These are phyloP conservation scores for Vitellaria paradoxa DNA, from an alignment of 179 eudicot genomes.

Conservation along the genomic window DNA sequence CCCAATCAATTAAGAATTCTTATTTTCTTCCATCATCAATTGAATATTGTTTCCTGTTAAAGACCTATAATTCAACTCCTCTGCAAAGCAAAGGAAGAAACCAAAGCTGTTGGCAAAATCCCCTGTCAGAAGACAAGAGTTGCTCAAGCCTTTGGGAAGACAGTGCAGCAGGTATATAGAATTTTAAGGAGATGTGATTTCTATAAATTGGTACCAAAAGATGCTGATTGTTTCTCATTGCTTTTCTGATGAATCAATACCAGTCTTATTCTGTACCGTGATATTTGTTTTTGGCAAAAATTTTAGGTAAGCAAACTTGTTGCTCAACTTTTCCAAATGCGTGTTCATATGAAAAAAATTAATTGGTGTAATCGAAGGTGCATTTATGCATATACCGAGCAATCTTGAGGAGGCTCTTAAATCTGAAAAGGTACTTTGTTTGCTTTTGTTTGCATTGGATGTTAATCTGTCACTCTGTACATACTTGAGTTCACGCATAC, in stretches of 20 bases:
- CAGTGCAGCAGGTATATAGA: constrained; percentile 79
- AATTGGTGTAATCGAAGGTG: constrained; percentile 93
- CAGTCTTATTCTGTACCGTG: too few species aligned
- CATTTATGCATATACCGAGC: constrained; percentile 76
- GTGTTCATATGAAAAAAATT: constrained; percentile 90
- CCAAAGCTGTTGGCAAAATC: constrained; percentile 37
- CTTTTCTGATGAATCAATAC: too few species aligned
- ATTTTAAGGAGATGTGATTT: not conserved
- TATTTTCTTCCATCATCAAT: too few species aligned
- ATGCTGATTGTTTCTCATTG: too few species aligned
- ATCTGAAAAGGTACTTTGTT: constrained; percentile 60
- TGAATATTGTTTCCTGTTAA: too few species aligned
- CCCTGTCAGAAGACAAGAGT: constrained; percentile 73
- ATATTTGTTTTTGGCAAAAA: not conserved
- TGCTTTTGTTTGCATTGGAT: constrained; percentile 12
- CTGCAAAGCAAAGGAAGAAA: too few species aligned
- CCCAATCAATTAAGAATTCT: too few species aligned
- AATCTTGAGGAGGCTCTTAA: constrained; percentile 85
- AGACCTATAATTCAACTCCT: too few species aligned
- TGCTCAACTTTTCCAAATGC: constrained; percentile 96
- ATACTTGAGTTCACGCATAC: too few species aligned
- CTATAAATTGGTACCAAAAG: too few species aligned
- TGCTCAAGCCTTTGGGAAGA: constrained; percentile 90
- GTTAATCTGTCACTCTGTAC: not conserved
- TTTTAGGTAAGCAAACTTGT: constrained; percentile 87